phyloP scores from a whole-genome alignment of 345 rosid species.

The Firmiana major region DNA sequence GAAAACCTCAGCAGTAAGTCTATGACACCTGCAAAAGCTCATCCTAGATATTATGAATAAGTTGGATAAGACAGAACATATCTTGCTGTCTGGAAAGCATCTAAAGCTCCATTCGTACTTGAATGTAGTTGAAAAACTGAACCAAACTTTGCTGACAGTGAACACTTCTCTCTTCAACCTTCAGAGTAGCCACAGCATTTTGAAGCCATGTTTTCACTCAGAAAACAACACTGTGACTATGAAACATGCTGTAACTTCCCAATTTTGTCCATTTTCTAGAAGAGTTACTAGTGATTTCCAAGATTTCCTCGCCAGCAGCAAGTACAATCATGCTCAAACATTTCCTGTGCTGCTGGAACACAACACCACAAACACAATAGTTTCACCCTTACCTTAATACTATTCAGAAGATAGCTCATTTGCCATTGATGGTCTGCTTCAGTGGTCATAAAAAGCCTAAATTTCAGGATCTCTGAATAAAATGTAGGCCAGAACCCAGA shows the following conservation, averaged over 20 bases:
- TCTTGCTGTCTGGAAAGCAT: background rate
- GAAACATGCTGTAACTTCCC: background rate
- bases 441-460: background rate
- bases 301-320: background rate
- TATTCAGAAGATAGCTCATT: background rate
- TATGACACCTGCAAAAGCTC: background rate
- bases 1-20: background rate
- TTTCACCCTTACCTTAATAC: background rate
- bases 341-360: background rate
- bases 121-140: background rate
- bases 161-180: background rate
- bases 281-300: background rate
- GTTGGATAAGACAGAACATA: background rate
- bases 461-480: background rate
- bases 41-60: background rate
- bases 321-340: background rate
- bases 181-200: slow-evolving; percentile 1
- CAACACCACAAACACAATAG: background rate
- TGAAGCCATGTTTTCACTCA: background rate
- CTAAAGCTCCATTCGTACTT: background rate
- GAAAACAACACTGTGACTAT: background rate
- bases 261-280: background rate
- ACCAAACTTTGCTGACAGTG: background rate
- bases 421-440: background rate
- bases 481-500: slow-evolving; percentile 1